phyloP scores from a whole-genome alignment of 2,329 filamentous ascomycete species.

The Fonsecaea nubica region DNA sequence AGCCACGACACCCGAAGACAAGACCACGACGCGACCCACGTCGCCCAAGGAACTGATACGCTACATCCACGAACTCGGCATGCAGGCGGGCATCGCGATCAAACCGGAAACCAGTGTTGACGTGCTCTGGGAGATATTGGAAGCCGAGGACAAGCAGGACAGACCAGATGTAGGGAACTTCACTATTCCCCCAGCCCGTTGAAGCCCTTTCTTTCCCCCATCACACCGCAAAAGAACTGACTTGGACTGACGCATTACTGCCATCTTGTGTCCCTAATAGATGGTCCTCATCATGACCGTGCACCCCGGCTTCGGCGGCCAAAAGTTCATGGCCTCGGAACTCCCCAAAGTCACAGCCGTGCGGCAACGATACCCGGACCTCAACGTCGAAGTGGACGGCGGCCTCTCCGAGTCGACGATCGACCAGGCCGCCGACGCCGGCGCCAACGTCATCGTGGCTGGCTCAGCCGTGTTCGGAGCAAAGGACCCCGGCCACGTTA shows the following conservation, averaged over 20 bases:
- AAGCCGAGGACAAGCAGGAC: slow-evolving; percentile 73
- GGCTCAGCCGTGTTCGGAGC: slow-evolving; percentile 96
- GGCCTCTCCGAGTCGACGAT: slow-evolving; percentile 88
- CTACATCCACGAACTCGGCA: slow-evolving; percentile 86
- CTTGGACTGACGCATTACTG: slow-evolving; percentile 2
- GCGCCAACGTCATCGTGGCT: slow-evolving; percentile 97
- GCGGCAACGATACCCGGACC: slow-evolving; percentile 80
- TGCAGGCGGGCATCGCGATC: slow-evolving; percentile 92
- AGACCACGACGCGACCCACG: slow-evolving; percentile 71
- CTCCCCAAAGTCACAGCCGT: slow-evolving; percentile 90
- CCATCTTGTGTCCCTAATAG: slow-evolving; percentile 53
- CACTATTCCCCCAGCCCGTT: too few relatives aligned
- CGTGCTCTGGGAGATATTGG: slow-evolving; percentile 89
- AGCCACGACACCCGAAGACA: slow-evolving; percentile 76
- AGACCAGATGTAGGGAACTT: slow-evolving; percentile 73
- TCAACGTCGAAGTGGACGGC: slow-evolving; percentile 98
- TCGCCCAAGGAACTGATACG: slow-evolving; percentile 83
- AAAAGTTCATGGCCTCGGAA: slow-evolving; percentile 97
- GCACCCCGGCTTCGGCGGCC: slow-evolving; percentile 93
- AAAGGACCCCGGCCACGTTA: slow-evolving; percentile 84
- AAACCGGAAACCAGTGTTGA: slow-evolving; percentile 92
- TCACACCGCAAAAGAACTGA: background rate
- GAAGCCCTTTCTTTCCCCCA: slow-evolving; percentile 48
- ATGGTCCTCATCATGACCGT: slow-evolving; percentile 99
- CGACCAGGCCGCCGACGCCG: slow-evolving; percentile 90